phyloP scores from a whole-genome alignment of 257 asterid genomes.

The Salvia splendens region DNA sequence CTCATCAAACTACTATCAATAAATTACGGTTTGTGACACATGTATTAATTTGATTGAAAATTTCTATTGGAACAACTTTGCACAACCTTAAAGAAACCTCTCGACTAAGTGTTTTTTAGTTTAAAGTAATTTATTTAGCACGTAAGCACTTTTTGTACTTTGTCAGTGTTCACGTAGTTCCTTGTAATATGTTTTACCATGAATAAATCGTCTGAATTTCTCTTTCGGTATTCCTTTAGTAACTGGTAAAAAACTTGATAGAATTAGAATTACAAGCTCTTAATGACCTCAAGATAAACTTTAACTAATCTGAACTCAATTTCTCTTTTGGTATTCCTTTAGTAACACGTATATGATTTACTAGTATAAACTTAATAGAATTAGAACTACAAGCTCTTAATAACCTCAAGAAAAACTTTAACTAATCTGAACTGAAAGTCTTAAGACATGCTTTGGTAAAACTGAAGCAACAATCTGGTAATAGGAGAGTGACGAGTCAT shows the following conservation, averaged over 20 bases:
- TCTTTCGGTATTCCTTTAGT: neutral
- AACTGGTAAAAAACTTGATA: neutral
- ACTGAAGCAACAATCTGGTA: neutral
- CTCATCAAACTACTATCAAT: constrained; percentile 14
- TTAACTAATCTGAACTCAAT: neutral
- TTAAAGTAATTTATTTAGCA: constrained; percentile 14
- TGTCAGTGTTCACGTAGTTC: constrained; percentile 3
- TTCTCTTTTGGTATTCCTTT: no score
- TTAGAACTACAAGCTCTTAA: neutral
- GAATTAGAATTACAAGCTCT: neutral
- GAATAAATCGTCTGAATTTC: neutral
- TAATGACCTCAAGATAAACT: neutral
- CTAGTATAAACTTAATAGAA: neutral
- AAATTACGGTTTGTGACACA: constrained; percentile 14
- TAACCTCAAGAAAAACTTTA: neutral
- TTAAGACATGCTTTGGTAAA: neutral
- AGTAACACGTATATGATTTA: constrained; percentile 1
- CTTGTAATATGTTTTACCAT: constrained; percentile 4
- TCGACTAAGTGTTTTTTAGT: neutral
- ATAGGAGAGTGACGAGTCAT: constrained; percentile 5
- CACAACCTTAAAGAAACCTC: constrained; percentile 12
- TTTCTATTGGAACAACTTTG: constrained; percentile 1
- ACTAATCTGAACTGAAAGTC: neutral
- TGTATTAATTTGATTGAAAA: constrained; percentile 13
- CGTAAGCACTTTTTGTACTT: neutral